Conservation (phyloP, 1,284 basidiomycete species). For the Macrocystidia cucumis region DNA sequence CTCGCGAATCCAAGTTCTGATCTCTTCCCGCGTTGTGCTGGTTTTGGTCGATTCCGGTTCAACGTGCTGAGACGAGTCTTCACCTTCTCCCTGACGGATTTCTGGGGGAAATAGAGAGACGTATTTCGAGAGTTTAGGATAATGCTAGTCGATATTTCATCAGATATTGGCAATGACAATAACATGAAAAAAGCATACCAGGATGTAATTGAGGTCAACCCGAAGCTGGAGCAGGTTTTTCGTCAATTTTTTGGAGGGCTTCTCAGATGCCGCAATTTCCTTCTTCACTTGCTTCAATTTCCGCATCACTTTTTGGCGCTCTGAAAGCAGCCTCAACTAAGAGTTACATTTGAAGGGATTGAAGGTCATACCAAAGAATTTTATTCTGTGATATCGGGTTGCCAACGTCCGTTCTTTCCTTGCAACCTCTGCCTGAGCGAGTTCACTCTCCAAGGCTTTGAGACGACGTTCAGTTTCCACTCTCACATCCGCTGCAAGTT, state of each 20-base stretch:
- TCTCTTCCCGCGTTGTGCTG: slow-evolving; percentile 48
- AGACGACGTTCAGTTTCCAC: slow-evolving; percentile 72
- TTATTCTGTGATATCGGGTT: slow-evolving; percentile 75
- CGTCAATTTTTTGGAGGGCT: slow-evolving; percentile 34
- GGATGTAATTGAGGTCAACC: slow-evolving; percentile 79
- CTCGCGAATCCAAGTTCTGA: slow-evolving; percentile 51
- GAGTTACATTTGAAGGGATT: not conserved
- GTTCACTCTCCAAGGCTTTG: slow-evolving; percentile 68
- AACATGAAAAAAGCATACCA: slow-evolving; percentile 36
- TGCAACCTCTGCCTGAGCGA: slow-evolving; percentile 58
- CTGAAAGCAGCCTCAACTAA: slow-evolving; percentile 24
- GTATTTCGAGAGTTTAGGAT: slow-evolving; percentile 79
- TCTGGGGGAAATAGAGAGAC: slow-evolving; percentile 79
- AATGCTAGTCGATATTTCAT: slow-evolving; percentile 45
- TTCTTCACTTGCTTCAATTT: slow-evolving; percentile 62
- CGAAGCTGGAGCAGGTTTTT: slow-evolving; percentile 50
- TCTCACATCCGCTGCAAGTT: slow-evolving; percentile 69
- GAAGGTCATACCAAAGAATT: slow-evolving; percentile 80
- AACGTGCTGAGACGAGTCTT: slow-evolving; percentile 10
- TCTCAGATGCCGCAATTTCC: slow-evolving; percentile 29
- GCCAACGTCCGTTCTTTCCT: slow-evolving; percentile 70
- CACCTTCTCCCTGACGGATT: slow-evolving; percentile 31
- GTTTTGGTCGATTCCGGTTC: slow-evolving; percentile 20
- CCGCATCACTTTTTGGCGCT: slow-evolving; percentile 74
- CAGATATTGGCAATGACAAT: not conserved